phyloP scores from a whole-genome alignment of 805 yeast genomes.

The Sugiyamaella americana region DNA sequence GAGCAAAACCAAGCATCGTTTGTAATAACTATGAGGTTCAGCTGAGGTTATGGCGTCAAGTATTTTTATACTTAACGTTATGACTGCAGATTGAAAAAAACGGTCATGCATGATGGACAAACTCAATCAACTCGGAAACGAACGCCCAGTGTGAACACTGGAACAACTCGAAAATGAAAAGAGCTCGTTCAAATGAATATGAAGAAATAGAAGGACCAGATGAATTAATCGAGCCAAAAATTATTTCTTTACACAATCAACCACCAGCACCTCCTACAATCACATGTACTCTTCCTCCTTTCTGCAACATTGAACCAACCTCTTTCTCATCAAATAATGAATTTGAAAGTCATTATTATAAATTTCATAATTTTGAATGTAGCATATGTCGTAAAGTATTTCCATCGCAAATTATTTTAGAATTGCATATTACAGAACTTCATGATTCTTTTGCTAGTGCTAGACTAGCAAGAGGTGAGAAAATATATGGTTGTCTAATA shows the following conservation, averaged over 20 bases:
- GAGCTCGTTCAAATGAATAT: slow-evolving; percentile 1
- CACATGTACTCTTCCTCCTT: slow-evolving; percentile 8
- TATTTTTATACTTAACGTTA: too few relatives aligned
- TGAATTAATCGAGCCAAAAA: not conserved
- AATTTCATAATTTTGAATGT: slow-evolving; percentile 21
- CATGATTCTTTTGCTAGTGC: slow-evolving; percentile 45
- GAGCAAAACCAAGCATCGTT: too few relatives aligned
- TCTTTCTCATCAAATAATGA: slow-evolving; percentile 7
- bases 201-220: not conserved
- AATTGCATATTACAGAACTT: slow-evolving; percentile 46
- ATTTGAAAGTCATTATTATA: slow-evolving; percentile 24
- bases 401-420: slow-evolving; percentile 39
- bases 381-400: slow-evolving; percentile 27
- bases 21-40: too few relatives aligned
- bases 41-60: too few relatives aligned
- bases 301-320: slow-evolving; percentile 3
- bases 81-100: too few relatives aligned
- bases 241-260: not conserved
- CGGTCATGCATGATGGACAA: too few relatives aligned
- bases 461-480: slow-evolving; percentile 36
- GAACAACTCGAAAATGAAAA: too few relatives aligned
- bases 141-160: too few relatives aligned
- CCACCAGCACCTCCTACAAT: not conserved
- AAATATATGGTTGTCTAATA: slow-evolving; percentile 41
- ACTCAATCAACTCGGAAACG: too few relatives aligned